Base-by-base conservation (phyloP, 2,329 filamentous ascomycete genomes). In the Thermomyces lanuginosus region DNA sequence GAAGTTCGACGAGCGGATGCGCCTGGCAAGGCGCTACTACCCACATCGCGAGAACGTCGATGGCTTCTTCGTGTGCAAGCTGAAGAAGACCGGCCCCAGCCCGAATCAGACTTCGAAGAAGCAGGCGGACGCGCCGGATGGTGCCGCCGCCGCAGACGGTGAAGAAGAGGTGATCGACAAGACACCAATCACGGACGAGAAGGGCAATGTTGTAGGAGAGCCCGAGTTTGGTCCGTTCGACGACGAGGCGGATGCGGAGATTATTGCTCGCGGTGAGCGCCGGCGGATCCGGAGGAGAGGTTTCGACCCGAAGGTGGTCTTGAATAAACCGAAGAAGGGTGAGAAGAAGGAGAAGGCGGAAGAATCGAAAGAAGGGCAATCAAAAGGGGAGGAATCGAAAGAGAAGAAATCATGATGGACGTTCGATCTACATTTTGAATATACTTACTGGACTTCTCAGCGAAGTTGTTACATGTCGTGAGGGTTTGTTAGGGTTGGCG, bases 1-100 rank as follows among this genome's bases (percentile, higher is more conserved):
- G 65, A 72, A 70, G 33, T 98, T 98, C 57, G 78, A 92, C 48
- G 67, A 77, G 4, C 78, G 71, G 39, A 71, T 98, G 61, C 79
- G 76, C 46, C 63, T 84, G 49, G 84, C 83, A 9, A 65, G 81
- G 37, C 66, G 84, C 30, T 92, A 82, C 61, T 92, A 91, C 56
- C 82, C 83, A 1, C 82, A 92, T 51, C 69, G 77, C 11, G 82
- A 89, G 61, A 92, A 93, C 58, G 83, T 98, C 17, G 89, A 95
- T 51, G 89, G 89, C 37, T 98, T 98, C 72, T 98, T 83, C 51
- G 89, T 98, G 35, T 81, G 83, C 45, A 98, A 98, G 56, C 78
- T 98, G 58, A 84, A 92, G 57, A 98, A 98, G 66, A 71, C 71
- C 9, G 86, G 72, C 0, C 77, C 81, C 3, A 80, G 78, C 21